phyloP scores from a whole-genome alignment of 441 rosid species.

The Capsella rubella region DNA sequence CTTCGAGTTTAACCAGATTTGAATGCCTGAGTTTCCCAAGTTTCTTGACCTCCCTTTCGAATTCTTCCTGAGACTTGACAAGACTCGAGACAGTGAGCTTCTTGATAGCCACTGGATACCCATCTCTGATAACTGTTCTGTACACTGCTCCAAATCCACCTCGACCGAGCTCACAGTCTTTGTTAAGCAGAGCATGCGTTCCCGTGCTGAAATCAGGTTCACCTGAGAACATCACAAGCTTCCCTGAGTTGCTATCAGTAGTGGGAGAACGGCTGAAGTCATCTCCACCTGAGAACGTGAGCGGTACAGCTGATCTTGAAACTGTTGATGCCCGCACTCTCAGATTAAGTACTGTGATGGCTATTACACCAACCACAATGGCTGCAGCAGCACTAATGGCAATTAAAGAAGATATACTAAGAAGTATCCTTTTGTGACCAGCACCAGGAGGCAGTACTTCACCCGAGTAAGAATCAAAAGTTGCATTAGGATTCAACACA shows the following conservation, averaged over 20 bases:
- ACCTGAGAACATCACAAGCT: slow-evolving; percentile 82
- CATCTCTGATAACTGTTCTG: slow-evolving; percentile 66
- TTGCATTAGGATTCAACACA: slow-evolving; percentile 72
- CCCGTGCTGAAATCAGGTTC: slow-evolving; percentile 81
- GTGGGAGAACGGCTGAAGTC: slow-evolving; percentile 69
- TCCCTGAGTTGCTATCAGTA: slow-evolving; percentile 79
- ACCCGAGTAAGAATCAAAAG: slow-evolving; percentile 55
- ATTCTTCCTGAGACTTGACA: slow-evolving; percentile 76
- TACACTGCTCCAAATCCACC: slow-evolving; percentile 83
- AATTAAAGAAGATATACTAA: slow-evolving; percentile 74
- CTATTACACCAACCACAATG: slow-evolving; percentile 75
- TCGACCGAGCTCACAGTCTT: slow-evolving; percentile 78
- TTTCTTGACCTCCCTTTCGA: slow-evolving; percentile 74
- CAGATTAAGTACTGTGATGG: slow-evolving; percentile 76
- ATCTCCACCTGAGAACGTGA: slow-evolving; percentile 64
- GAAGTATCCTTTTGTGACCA: slow-evolving; percentile 67
- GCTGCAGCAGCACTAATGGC: slow-evolving; percentile 83
- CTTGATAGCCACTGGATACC: slow-evolving; percentile 69
- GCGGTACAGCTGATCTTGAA: slow-evolving; percentile 65
- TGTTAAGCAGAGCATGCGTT: slow-evolving; percentile 76
- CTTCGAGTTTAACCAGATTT: slow-evolving; percentile 68
- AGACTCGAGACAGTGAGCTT: slow-evolving; percentile 78
- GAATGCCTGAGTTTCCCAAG: slow-evolving; percentile 66
- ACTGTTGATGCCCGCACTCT: slow-evolving; percentile 60
- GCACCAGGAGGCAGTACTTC: slow-evolving; percentile 46